Evolutionary conservation across 2,329 filamentous ascomycete species (phyloP), one percentile per base, ranked within the genome.

Genomic region (Colletotrichum sp.): DNA sequence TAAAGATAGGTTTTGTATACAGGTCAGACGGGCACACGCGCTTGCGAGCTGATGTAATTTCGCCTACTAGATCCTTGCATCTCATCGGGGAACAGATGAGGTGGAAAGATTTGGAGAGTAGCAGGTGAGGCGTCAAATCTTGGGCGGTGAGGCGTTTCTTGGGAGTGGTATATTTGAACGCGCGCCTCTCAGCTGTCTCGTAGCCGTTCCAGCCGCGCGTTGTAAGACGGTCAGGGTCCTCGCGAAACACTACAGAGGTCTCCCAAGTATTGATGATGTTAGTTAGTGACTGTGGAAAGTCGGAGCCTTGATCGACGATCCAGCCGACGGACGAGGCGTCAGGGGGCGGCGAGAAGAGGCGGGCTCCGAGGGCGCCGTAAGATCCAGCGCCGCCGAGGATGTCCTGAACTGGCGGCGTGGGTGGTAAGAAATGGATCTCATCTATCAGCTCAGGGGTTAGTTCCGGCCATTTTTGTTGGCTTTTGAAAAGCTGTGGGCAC

Each of bases 151-250:
- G 88, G 8, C 96, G 94, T 78, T 95, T 89, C 86, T 98, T 99
- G 1, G 95, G 93, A 1, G 96, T 98, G 69, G 93, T 89, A 84
- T 99, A 99, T 83, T 92, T 93, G 88, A 99, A 99, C 9, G 93
- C 93, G 85, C 90, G 88, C 78, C 92, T 91, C 75, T 92, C 92
- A 69, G 92, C 89, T 36, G 91, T 90, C 49, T 93, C 92, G 82
- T 99, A 99, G 66, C 95, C 95, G 83, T 99, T 99, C 95, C 95
- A 98, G 62, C 94, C 96, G 62, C 95, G 92, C 0, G 97, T 99
- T 4, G 96, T 99, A 66, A 95, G 88, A 29, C 95, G 92, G 8
- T 89, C 84, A 2, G 88, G 87, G 70, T 94, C 92, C 65, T 91
- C 86, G 69, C 96, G 91, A 78, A 97, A 87, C 19, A 95, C 81